Conservation (phyloP, 1,284 basidiomycete species). For the Ustilago hordei region DNA sequence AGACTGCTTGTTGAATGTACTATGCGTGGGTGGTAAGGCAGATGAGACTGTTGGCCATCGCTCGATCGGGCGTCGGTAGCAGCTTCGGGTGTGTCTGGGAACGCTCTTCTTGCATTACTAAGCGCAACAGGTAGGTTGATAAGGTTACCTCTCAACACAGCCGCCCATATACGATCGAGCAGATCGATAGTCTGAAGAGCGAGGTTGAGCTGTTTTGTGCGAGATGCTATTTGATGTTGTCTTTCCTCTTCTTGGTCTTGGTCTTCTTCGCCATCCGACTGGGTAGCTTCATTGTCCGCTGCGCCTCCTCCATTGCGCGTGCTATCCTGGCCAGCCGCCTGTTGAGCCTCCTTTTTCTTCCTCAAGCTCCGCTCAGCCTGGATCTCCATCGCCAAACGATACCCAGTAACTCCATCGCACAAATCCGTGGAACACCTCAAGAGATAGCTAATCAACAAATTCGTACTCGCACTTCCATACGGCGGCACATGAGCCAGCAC, state of each 20-base stretch:
- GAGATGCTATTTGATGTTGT: constrained; percentile 15
- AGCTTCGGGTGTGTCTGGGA: constrained; percentile 18
- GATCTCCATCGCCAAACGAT: constrained; percentile 43
- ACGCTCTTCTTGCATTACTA: constrained; percentile 29
- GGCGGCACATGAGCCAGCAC: constrained; percentile 57
- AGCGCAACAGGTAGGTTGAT: constrained; percentile 40
- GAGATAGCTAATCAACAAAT: constrained; percentile 58
- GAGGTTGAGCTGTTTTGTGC: constrained; percentile 44
- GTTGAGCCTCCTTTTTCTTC: not conserved
- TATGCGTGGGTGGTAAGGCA: not conserved
- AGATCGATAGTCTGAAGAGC: constrained; percentile 53
- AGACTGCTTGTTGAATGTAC: constrained; percentile 28
- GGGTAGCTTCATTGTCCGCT: not conserved
- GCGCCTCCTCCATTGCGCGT: not conserved
- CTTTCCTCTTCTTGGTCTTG: constrained; percentile 29
- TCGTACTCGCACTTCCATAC: constrained; percentile 45
- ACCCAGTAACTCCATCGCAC: constrained; percentile 60
- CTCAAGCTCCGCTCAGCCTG: constrained; percentile 11
- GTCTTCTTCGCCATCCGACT: not conserved
- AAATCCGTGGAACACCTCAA: constrained; percentile 58
- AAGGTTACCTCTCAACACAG: constrained; percentile 52
- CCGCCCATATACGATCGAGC: constrained; percentile 61
- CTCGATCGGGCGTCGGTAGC: not conserved
- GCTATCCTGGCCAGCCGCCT: not conserved
- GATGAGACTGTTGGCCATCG: not conserved